Percentiles rank a stretch among this genome's conserved stretches.
These are phyloP conservation scores for Candida awuae DNA, from an alignment of 805 yeast genomes.

Conservation along the genomic window DNA sequence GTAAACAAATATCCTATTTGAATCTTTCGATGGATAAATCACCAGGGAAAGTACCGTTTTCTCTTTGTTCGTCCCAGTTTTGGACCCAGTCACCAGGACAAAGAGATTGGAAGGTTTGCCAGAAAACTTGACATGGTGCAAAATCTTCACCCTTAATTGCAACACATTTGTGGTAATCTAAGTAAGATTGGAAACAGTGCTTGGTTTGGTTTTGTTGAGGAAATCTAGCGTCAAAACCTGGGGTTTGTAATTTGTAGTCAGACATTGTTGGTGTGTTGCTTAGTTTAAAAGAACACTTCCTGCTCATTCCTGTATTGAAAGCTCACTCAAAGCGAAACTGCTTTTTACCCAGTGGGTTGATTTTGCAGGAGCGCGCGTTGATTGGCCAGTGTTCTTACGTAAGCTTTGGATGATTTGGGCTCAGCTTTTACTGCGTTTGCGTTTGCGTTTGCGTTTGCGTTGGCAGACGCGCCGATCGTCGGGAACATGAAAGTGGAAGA, in stretches of 20 bases:
- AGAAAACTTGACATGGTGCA: constrained; percentile 94
- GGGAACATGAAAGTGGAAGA: no score
- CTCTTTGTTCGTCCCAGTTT: constrained; percentile 85
- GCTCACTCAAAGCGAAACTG: not conserved
- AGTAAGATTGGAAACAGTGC: constrained; percentile 97
- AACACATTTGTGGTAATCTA: constrained; percentile 96
- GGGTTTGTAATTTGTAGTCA: constrained; percentile 47
- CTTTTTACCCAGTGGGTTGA: no score
- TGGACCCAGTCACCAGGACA: constrained; percentile 83
- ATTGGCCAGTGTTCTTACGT: no score
- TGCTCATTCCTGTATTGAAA: no score
- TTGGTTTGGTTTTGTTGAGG: constrained; percentile 96
- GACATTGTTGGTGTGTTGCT: constrained; percentile 23
- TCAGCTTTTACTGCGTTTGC: no score
- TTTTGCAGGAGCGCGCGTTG: no score
- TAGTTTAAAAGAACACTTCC: not conserved
- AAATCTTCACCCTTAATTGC: constrained; percentile 96
- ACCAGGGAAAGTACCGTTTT: constrained; percentile 33
- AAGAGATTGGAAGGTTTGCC: constrained; percentile 78
- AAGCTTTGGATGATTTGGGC: no score
- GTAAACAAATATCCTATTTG: constrained; percentile 11
- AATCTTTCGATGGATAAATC: constrained; percentile 30
- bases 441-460: no score
- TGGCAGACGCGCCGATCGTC: no score
- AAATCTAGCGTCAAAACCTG: constrained; percentile 86